Percentiles rank a stretch among this genome's conserved stretches.
These are phyloP conservation scores for Ophiostoma sp. DNA, from an alignment of 2,329 filamentous ascomycete genomes.

Conservation along the genomic window DNA sequence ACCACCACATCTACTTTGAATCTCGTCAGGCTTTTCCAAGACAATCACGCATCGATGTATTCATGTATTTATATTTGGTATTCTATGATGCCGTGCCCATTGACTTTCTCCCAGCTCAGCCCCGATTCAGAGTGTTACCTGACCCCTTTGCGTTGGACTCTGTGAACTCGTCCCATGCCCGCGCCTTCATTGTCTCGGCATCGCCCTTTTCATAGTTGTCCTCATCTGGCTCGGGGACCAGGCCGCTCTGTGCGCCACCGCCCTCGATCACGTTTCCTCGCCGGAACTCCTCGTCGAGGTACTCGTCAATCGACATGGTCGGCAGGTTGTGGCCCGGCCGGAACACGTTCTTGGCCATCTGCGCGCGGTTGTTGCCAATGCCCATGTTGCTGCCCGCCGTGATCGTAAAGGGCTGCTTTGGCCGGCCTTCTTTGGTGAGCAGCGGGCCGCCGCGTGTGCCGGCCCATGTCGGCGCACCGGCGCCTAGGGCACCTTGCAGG, in stretches of 20 bases:
- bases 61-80: not conserved
- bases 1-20: not conserved
- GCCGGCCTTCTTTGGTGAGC: conserved; percentile 72
- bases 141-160: conserved; percentile 82
- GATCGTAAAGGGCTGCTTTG: conserved; percentile 84
- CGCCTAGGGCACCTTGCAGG: conserved; percentile 42
- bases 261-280: conserved; percentile 87
- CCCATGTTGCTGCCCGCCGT: conserved; percentile 36
- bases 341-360: conserved; percentile 76
- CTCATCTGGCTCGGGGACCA: conserved; percentile 71
- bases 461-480: conserved; percentile 26
- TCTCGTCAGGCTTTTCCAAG: not conserved
- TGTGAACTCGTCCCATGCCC: conserved; percentile 90
- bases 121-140: conserved; percentile 78
- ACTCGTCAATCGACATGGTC: conserved; percentile 97
- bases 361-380: conserved; percentile 57
- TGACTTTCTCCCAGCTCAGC: conserved; percentile 34
- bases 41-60: not conserved
- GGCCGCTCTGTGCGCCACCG: conserved; percentile 68
- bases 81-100: not conserved
- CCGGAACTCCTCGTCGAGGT: conserved; percentile 81
- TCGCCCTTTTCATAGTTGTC: conserved; percentile 86
- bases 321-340: conserved; percentile 85
- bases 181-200: conserved; percentile 83
- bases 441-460: conserved; percentile 51